Base-by-base conservation (phyloP, 768 basidiomycete species). In the Podaxis sp. region DNA sequence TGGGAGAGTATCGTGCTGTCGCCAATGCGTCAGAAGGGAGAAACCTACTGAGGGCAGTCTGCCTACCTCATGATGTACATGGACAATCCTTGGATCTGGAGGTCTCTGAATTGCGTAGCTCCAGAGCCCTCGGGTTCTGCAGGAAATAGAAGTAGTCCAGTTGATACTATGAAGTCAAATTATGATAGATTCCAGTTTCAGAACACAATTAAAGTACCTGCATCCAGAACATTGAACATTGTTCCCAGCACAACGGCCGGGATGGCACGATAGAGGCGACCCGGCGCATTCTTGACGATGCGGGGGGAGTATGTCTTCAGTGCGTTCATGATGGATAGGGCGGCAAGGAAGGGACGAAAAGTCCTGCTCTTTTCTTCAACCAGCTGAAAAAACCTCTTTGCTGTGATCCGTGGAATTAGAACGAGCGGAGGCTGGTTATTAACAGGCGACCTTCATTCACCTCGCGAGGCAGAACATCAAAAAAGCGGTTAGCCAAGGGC, bases 1-100 rank as follows among this genome's bases (percentile, higher is more conserved):
- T 71, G 70, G 3, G 67, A 68, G 5, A 64, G 56, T 13, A 71
- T 41, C 2, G 63, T 67, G 41, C 68, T 46, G 44, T 13, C 7
- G 20, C 5, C n/a, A 2, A 46, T 4, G 15, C n/a, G n/a, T 46
- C 44, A 46, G 44, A 17, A 46, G 44, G 20, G 8, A 20, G n/a
- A 46, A 7, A 46, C 44, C 44, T 33, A 2, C 33, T 10, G 8
- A 33, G 33, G 10, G 33, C 7, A 33, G 33, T 33, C 33, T 10
- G 33, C 66, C 44, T 13, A 69, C 69, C 70, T 71, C 64, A 66
- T 67, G 48, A 70, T 66, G 49, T 64, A 70, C 70, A 70, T 66
- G 0, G 69, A 70, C n/a, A 71, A n/a, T 13, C 66, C 70, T 51
- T 70, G 69, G 13, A 69, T 50, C 46, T 70, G 70, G 12, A 71